Conservation (phyloP, 2,329 filamentous ascomycete species). For the Paecilomyces fulvus region DNA sequence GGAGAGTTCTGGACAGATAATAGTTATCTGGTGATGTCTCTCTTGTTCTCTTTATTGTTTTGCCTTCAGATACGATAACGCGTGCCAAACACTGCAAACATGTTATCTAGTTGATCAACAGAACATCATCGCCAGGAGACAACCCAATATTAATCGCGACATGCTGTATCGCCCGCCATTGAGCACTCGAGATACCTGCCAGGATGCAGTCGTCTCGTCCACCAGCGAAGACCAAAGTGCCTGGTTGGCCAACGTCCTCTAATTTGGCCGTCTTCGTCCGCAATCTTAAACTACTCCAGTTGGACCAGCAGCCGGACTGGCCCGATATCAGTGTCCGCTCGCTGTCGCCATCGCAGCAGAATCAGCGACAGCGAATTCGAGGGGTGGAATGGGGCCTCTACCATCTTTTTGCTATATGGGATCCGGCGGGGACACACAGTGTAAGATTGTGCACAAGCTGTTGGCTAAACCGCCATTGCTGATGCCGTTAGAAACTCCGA, state of each 20-base stretch:
- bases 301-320: constrained; percentile 72
- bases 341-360: constrained; percentile 61
- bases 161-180: neutral
- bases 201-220: constrained; percentile 25
- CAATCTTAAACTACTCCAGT: constrained; percentile 72
- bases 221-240: constrained; percentile 18
- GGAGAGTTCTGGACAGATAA: neutral
- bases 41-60: neutral
- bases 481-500: constrained; percentile 60
- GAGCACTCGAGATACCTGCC: neutral
- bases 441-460: constrained; percentile 37
- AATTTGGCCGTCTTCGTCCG: constrained; percentile 64
- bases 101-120: constrained; percentile 1
- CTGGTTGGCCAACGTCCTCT: constrained; percentile 37
- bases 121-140: constrained; percentile 3
- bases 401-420: constrained; percentile 76
- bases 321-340: constrained; percentile 63
- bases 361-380: constrained; percentile 74
- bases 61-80: constrained; percentile 2
- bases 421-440: constrained; percentile 64
- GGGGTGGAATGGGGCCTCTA: constrained; percentile 87
- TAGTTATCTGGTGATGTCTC: neutral
- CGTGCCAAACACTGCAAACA: constrained; percentile 10
- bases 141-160: constrained; percentile 1
- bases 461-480: neutral